phyloP scores from a whole-genome alignment of 202 grass and related monocot genomes.

The Carex arenaria region DNA sequence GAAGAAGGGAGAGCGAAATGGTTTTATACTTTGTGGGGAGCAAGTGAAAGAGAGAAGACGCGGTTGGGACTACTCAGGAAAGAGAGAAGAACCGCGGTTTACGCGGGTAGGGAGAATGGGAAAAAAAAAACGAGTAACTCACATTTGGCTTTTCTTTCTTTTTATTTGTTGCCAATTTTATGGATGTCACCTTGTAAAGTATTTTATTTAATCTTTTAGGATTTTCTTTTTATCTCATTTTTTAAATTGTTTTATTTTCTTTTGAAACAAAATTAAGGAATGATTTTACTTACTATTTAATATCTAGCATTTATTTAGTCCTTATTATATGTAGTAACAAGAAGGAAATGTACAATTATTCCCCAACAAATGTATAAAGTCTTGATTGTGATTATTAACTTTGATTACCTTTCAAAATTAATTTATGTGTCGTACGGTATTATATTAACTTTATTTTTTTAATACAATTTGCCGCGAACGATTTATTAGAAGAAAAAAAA shows the following conservation, averaged over 20 bases:
- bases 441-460: no score
- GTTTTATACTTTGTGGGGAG: conserved; percentile 3
- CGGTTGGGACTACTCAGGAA: conserved; percentile 23
- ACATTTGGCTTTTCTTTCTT: background rate
- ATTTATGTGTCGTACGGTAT: no score
- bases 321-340: no score
- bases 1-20: background rate
- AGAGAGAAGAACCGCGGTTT: conserved; percentile 37
- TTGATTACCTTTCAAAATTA: no score
- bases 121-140: conserved; percentile 7
- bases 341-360: background rate
- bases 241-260: background rate
- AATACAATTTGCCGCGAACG: no score
- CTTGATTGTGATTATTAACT: no score
- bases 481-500: no score
- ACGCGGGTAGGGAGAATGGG: conserved; percentile 56
- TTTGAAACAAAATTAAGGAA: background rate
- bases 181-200: background rate
- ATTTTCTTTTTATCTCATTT: no score
- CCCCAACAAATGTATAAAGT: background rate
- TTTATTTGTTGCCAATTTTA: background rate
- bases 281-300: background rate
- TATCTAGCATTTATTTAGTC: background rate
- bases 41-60: conserved; percentile 14
- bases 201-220: background rate